Evolutionary conservation across 495 filamentous ascomycete genomes (phyloP).

Genomic region (Penicillium samsonianum): DNA sequence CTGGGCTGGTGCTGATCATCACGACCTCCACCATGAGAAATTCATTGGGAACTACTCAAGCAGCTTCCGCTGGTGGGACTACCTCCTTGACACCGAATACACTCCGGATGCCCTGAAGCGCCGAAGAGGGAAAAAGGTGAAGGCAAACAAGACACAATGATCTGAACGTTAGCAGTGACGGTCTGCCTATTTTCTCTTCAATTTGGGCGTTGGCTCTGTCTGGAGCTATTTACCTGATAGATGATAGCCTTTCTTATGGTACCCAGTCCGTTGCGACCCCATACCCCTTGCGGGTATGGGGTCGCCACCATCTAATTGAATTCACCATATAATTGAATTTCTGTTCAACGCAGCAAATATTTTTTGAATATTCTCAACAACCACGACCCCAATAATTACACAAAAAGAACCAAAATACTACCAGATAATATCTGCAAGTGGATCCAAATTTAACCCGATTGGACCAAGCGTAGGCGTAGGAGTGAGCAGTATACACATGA

Average conservation of each 20-base stretch:
- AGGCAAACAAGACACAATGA: conserved; percentile 29
- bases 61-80: conserved; percentile 99
- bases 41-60: conserved; percentile 98
- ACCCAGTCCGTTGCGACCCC: not conserved
- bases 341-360: too few species aligned
- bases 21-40: conserved; percentile 94
- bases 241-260: conserved; percentile 20
- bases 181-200: conserved; percentile 21
- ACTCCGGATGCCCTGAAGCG: conserved; percentile 82
- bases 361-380: too few species aligned
- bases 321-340: too few species aligned
- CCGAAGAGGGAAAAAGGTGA: conserved; percentile 75
- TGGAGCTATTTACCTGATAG: conserved; percentile 17
- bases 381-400: too few species aligned
- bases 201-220: conserved; percentile 16
- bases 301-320: too few species aligned
- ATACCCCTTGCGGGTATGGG: too few species aligned
- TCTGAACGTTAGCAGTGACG: conserved; percentile 13
- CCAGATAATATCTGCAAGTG: too few species aligned
- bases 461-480: too few species aligned
- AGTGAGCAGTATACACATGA: too few species aligned
- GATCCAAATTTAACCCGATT: too few species aligned
- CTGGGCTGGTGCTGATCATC: conserved; percentile 97
- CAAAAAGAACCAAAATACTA: too few species aligned
- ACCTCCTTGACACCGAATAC: conserved; percentile 87